Evolutionary conservation across 1,284 basidiomycete species (phyloP), one percentile per base, ranked within the genome.

Genomic region (Coniferiporia sulphurascens): DNA sequence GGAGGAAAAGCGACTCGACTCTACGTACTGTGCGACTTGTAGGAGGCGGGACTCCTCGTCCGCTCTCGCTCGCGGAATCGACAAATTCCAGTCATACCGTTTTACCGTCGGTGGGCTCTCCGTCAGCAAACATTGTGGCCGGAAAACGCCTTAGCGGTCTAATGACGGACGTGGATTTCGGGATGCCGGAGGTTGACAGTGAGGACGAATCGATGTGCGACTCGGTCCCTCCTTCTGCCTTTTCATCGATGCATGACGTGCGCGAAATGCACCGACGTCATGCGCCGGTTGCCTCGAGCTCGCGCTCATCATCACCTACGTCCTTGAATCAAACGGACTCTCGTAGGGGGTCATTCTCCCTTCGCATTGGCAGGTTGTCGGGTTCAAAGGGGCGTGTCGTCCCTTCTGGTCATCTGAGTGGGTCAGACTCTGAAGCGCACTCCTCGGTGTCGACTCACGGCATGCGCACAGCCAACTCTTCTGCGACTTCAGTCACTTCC

Each of bases 1-100:
- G 61, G 61, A 52, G 61, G 27, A 62, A 62, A 49, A 62, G 61
- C 50, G 61, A 62, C 50, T 59, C 61, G 2, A 62, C 61, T 8
- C 38, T 62, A 34, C 57, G 61, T 8, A 62, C 61, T 5, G 61
- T 62, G 21, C 61, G 61, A 10, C 61, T 62, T 27, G 60, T 62
- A 22, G 60, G 60, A 10, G 43, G 48, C 8, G 44, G 57, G 4
- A 62, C 61, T 36, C 61, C 61, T 38, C 61, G 61, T 22, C 61
- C 61, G n/a, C 58, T 62, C 27, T 62, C 61, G 34, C 57, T 62
- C n/a, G 61, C 61, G 8, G 61, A 62, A 41, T 59, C 57, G 12
- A 59, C 61, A 12, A 59, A 62, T 41, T 62, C 61, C 15, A 49
- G 49, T 35, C 52, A 59, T 22, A 62, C 61, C 27, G 61, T 62